Base-by-base conservation (phyloP, 441 rosid species). In the Euphorbia corollata region DNA sequence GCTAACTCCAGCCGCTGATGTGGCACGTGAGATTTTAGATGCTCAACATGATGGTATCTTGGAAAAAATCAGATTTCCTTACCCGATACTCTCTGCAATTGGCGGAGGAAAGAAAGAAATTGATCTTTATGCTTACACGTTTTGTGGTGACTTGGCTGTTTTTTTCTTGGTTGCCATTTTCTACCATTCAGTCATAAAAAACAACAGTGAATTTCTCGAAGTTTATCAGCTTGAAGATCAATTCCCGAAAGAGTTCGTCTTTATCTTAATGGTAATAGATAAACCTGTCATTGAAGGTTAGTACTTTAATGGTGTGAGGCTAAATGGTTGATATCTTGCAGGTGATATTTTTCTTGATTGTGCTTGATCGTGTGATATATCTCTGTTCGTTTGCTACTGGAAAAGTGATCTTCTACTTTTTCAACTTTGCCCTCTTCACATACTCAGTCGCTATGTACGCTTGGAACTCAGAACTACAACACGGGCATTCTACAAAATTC, bases 171-270 rank as follows among this genome's bases (percentile, higher is more conserved):
- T 91, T 39, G 90, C 97, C 71, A 84, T 85, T 51, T 95, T 95
- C 81, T 92, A 92, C 82, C 89, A 84, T 63, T 90, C 96, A 50
- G 86, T 95, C 71, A 91, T 95, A 61, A 92, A 91, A 76, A 90
- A 88, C 73, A 88, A 88, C 64, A 86, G 88, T 64, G 99, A 95
- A 74, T 85, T 95, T 73, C 96, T 95, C 53, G 97, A 92, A 79
- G 98, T 95, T 59, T 87, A 85, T 86, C 98, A 90, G 87, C 98
- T 91, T 65, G 98, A 91, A 78, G 98, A 95, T 76, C 99, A 95
- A 79, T 91, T 95, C 79, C 97, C 97, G 9, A 87, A 82, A 79
- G 98, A 95, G 75, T 95, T 79, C 64, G 99, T 90, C 64, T 84
- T 88, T 65, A 87, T 89, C 74, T 81, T 94, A 70, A 91, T 94